Percentiles rank a stretch among this genome's conserved stretches.
phyloP scores from a whole-genome alignment of 1,284 basidiomycete species.

The Termitomyces sp. region DNA sequence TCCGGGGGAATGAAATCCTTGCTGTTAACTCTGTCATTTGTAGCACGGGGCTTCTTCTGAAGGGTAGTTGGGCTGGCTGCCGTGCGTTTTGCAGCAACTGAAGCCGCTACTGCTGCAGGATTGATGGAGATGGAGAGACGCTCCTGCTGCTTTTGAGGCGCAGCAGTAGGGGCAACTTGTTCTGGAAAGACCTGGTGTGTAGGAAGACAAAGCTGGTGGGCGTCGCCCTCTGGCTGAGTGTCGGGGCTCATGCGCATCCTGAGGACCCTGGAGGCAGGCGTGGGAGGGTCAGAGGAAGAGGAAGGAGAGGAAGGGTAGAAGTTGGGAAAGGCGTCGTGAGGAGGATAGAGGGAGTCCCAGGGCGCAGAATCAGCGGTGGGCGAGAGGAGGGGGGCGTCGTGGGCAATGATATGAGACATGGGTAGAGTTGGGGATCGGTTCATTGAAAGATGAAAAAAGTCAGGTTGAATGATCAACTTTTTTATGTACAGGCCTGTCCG shows the following conservation, averaged over 20 bases:
- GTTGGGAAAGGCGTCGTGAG: conserved; percentile 38
- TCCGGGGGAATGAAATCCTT: conserved; percentile 87
- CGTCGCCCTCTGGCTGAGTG: conserved; percentile 30
- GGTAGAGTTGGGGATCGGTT: conserved; percentile 8
- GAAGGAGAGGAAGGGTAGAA: conserved; percentile 47
- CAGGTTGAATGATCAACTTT: conserved; percentile 20
- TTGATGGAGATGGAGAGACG: conserved; percentile 27
- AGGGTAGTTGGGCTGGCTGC: conserved; percentile 37
- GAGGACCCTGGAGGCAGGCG: conserved; percentile 42
- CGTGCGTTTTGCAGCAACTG: conserved; percentile 35
- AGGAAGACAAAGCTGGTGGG: conserved; percentile 55
- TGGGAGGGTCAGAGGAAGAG: conserved; percentile 42
- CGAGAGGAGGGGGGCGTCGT: conserved; percentile 52
- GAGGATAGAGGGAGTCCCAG: conserved; percentile 43
- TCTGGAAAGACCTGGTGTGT: conserved; percentile 61
- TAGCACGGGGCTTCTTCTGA: conserved; percentile 53
- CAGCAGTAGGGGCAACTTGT: conserved; percentile 29
- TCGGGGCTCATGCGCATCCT: conserved; percentile 46
- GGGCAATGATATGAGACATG: conserved; percentile 52
- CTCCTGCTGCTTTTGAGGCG: conserved; percentile 17
- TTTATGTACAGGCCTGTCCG: conserved; percentile 22
- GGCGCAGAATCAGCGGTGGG: conserved; percentile 37
- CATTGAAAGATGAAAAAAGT: conserved; percentile 17
- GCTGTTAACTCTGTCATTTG: conserved; percentile 62
- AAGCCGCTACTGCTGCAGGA: conserved; percentile 23